Conservation (phyloP, 2,329 filamentous ascomycete genomes). For the Colletotrichum truncatum region DNA sequence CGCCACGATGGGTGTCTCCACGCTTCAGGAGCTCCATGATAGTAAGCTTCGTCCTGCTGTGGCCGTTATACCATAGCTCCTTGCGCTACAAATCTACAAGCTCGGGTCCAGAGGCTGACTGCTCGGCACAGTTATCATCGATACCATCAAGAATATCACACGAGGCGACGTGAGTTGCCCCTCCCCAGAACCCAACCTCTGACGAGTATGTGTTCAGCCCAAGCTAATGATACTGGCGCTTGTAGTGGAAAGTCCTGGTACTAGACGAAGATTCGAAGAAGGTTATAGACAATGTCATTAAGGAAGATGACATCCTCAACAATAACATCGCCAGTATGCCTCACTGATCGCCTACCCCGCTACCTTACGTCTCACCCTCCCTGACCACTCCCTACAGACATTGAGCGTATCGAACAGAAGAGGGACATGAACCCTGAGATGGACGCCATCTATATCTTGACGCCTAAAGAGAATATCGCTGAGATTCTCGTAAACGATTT, state of each 20-base stretch:
- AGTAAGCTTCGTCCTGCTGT: conserved; percentile 56
- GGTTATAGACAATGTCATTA: conserved; percentile 89
- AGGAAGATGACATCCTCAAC: conserved; percentile 96
- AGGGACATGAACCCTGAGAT: conserved; percentile 86
- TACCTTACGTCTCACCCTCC: conserved; percentile 9
- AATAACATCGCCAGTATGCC: conserved; percentile 91
- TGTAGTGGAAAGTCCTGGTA: conserved; percentile 95
- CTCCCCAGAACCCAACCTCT: background rate
- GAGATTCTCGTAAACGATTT: conserved; percentile 95
- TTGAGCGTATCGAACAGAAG: conserved; percentile 91
- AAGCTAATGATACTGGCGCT: conserved; percentile 14
- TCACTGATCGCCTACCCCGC: background rate
- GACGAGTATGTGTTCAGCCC: background rate
- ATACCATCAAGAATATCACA: conserved; percentile 80
- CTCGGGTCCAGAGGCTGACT: conserved; percentile 41
- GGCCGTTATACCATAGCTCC: background rate
- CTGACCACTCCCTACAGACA: conserved; percentile 67
- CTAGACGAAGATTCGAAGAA: conserved; percentile 85
- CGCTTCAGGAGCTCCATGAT: conserved; percentile 67
- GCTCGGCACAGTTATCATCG: conserved; percentile 66
- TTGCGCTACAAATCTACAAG: background rate
- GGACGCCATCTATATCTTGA: conserved; percentile 94
- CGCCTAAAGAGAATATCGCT: conserved; percentile 86
- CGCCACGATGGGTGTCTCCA: conserved; percentile 80
- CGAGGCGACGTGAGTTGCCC: conserved; percentile 75